Base-by-base conservation (phyloP, 2,329 filamentous ascomycete genomes). In the Penicillium freii region DNA sequence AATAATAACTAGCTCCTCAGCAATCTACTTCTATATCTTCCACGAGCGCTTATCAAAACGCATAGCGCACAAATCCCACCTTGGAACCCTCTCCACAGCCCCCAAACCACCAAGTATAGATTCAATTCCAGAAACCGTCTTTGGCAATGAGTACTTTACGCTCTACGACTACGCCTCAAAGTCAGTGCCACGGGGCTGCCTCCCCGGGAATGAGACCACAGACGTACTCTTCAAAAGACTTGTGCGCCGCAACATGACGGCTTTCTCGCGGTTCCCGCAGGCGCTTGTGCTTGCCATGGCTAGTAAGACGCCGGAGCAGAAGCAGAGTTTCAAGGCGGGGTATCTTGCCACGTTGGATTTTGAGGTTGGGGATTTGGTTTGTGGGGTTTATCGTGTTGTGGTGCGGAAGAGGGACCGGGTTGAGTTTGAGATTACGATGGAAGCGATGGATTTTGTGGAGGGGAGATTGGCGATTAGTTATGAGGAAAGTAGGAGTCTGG, bases 221-320 rank as follows among this genome's bases (percentile, higher is more conserved):
- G 62, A 67, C 1, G n/a, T 58, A 15, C 58, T 73, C 5, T 66
- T 74, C 44, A 69, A 61, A 17, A 54, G 61, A 1, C 66, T 74
- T 8, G 51, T 73, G 13, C 70, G 71, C 5, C 69, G 69, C 39
- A 75, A 73, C 38, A 73, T 75, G 69, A 59, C 48, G 4, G 59
- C 58, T 0, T 75, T 75, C 40, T 56, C 69, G n/a, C 65, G 60
- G 15, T 67, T 73, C 36, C 73, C 73, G 9, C 70, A 74, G 43
- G 70, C 70, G 1, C 66, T 65, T 36, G 57, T 70, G 11, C 47
- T 73, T 2, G 59, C 64, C 7, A 36, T 71, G n/a, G 54, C 61
- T 5, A 64, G 62, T 25, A 40, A 64, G 11, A 45, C 54, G 4
- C 34, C 56, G 13, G 57, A 62, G 4, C 58, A 63, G 21, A 53